Evolutionary conservation across 768 basidiomycete species (phyloP).

Genomic region (Lyophyllum shimeji): DNA sequence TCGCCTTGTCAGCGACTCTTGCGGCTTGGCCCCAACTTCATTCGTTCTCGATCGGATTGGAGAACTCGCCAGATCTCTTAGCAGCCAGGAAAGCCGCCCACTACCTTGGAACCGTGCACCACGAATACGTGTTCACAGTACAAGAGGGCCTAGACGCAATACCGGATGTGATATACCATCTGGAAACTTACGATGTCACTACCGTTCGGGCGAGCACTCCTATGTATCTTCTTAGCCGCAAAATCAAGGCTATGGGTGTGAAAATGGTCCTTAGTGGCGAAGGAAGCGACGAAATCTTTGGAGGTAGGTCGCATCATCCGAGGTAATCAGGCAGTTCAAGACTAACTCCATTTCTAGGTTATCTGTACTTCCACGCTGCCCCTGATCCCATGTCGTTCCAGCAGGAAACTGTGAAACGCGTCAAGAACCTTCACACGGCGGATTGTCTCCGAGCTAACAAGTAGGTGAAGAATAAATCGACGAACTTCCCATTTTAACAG

Average conservation of each 20-base stretch:
- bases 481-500: background rate
- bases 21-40: constrained; percentile 94
- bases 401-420: constrained; percentile 90
- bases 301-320: constrained; percentile 52
- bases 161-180: constrained; percentile 95
- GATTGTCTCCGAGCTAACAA: constrained; percentile 99
- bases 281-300: constrained; percentile 96
- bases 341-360: constrained; percentile 53
- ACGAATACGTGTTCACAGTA: constrained; percentile 97
- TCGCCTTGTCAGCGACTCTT: constrained; percentile 53
- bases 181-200: constrained; percentile 99
- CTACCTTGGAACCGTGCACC: constrained; percentile 92
- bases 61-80: constrained; percentile 91
- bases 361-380: constrained; percentile 99
- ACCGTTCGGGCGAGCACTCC: constrained; percentile 97
- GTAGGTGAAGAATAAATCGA: constrained; percentile 38
- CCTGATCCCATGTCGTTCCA: constrained; percentile 88
- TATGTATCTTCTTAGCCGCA: constrained; percentile 97
- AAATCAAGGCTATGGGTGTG: constrained; percentile 99
- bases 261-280: constrained; percentile 99
- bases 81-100: constrained; percentile 93
- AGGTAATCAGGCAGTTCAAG: background rate
- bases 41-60: constrained; percentile 95
- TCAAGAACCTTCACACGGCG: constrained; percentile 96
- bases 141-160: constrained; percentile 98